A percentile compares a stretch with the other conserved stretches of the same genome.
These are phyloP conservation scores for Chernovozyma aurita DNA, from an alignment of 1,139 yeast species.

Conservation along the genomic window DNA sequence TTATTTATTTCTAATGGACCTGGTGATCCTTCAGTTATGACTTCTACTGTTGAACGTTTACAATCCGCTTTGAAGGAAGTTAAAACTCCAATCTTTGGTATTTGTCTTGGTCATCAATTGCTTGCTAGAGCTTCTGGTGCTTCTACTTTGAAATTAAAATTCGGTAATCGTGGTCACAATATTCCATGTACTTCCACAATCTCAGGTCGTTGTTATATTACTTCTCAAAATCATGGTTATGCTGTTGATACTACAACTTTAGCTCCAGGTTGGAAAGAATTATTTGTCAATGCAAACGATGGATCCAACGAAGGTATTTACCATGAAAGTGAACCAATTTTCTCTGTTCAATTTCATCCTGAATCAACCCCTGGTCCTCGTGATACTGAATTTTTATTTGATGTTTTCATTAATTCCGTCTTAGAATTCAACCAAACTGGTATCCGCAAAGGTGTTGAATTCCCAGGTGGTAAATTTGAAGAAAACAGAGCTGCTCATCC, in stretches of 20 bases:
- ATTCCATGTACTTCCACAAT: conserved; percentile 94
- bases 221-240: conserved; percentile 98
- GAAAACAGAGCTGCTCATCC: conserved; percentile 74
- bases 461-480: conserved; percentile 83
- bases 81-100: conserved; percentile 88
- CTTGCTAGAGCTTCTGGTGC: conserved; percentile 97
- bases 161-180: conserved; percentile 99
- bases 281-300: conserved; percentile 94
- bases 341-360: conserved; percentile 99
- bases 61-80: conserved; percentile 51
- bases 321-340: conserved; percentile 80
- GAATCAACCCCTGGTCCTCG: conserved; percentile 99
- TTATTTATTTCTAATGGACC: conserved; percentile 97
- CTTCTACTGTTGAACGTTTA: conserved; percentile 58
- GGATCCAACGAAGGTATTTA: conserved; percentile 98
- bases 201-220: conserved; percentile 95
- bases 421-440: conserved; percentile 54
- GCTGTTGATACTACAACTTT: conserved; percentile 87
- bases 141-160: conserved; percentile 82
- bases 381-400: conserved; percentile 96
- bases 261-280: conserved; percentile 82
- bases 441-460: conserved; percentile 63
- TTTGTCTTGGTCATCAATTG: conserved; percentile 98
- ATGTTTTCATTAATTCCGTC: conserved; percentile 84
- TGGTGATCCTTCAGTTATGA: conserved; percentile 93